Evolutionary conservation across 2,329 filamentous ascomycete species (phyloP).

Genomic region (Cladosporium sp.): DNA sequence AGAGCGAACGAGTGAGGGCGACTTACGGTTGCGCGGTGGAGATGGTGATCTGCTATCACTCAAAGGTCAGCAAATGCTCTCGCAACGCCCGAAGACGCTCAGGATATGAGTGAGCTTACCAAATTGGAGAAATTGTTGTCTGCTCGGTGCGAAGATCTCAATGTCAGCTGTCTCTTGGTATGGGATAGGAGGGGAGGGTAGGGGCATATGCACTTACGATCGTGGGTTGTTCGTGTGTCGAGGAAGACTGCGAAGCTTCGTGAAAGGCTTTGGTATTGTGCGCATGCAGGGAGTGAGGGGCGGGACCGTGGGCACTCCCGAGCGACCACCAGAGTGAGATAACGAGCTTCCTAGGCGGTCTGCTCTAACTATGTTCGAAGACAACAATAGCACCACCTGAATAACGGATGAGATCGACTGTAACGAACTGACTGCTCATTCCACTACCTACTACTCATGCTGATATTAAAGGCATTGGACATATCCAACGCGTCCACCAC

Average conservation of each 20-base stretch:
- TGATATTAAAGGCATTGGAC: neutral
- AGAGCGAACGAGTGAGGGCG: neutral
- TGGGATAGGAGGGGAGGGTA: neutral
- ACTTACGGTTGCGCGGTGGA: constrained; percentile 5
- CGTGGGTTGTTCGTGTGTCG: neutral
- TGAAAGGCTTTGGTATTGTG: neutral
- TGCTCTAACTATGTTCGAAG: neutral
- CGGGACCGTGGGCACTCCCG: neutral
- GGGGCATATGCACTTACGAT: neutral
- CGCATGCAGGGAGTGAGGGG: neutral
- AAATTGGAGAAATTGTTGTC: neutral
- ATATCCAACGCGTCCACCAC: neutral
- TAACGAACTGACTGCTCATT: neutral
- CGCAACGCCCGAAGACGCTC: too few relatives aligned
- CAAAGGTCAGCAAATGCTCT: constrained; percentile 4
- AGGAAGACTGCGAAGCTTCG: neutral
- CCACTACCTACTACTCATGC: neutral
- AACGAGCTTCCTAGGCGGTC: neutral
- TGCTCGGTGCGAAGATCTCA: neutral
- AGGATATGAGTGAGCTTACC: neutral
- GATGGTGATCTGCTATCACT: neutral
- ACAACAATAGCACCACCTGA: neutral
- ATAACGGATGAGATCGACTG: neutral
- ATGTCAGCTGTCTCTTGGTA: neutral
- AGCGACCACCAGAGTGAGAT: neutral